Evolutionary conservation across 129 eudicot genomes (phyloP).

Genomic region (Kitagawia praeruptora): DNA sequence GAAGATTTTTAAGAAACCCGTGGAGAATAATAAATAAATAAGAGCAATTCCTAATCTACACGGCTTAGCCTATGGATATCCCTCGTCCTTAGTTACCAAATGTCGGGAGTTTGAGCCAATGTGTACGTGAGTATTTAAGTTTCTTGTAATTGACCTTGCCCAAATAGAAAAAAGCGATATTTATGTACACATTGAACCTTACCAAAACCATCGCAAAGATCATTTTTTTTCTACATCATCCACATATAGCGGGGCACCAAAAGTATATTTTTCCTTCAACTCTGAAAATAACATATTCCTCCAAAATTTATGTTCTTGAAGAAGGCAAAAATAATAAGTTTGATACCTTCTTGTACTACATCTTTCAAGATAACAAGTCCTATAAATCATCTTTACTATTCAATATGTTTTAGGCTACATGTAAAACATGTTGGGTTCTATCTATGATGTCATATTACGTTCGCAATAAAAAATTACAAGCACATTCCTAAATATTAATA

Average conservation of each 20-base stretch:
- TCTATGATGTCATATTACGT: neutral
- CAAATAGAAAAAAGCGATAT: too few relatives aligned
- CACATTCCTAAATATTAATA: neutral
- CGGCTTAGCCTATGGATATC: neutral
- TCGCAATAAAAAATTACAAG: neutral
- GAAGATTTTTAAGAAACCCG: neutral
- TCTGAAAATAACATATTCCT: neutral
- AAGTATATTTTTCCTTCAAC: neutral
- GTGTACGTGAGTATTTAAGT: too few relatives aligned
- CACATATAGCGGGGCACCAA: neutral
- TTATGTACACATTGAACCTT: neutral
- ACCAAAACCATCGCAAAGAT: neutral
- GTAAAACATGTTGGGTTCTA: neutral
- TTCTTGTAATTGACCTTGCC: neutral
- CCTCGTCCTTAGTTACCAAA: too few relatives aligned
- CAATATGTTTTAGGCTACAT: neutral
- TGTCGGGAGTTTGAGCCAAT: too few relatives aligned
- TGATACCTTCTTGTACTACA: neutral
- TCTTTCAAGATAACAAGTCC: neutral
- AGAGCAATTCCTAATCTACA: neutral
- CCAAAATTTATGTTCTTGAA: neutral
- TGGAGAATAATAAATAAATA: neutral
- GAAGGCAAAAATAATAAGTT: neutral
- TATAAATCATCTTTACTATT: neutral
- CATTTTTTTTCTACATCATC: neutral